Conservation (phyloP, 192 early-diverging fungal genomes). For the Mycoemilia scoparia region DNA sequence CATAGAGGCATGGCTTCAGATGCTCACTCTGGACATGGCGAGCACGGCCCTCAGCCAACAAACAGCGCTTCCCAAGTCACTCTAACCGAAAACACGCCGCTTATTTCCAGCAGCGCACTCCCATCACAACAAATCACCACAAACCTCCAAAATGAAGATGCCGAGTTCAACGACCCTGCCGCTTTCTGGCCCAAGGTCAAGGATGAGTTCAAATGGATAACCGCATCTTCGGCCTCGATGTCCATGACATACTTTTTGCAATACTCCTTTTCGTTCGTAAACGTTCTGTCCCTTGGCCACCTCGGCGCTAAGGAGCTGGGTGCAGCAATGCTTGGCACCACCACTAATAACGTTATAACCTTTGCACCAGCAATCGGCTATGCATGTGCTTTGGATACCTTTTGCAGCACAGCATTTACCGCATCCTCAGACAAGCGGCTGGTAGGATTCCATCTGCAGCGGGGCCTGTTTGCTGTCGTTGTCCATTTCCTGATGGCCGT, state of each 20-base stretch:
- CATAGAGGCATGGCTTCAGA: too few species aligned
- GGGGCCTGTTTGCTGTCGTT: slow-evolving; percentile 55
- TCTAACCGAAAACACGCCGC: too few species aligned
- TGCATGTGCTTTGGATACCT: slow-evolving; percentile 49
- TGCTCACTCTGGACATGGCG: too few species aligned
- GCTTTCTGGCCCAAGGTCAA: slow-evolving; percentile 6
- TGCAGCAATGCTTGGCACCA: slow-evolving; percentile 42
- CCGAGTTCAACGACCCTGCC: slow-evolving; percentile 6
- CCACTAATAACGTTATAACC: slow-evolving; percentile 49
- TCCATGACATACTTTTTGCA: slow-evolving; percentile 43
- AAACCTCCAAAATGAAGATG: slow-evolving; percentile 21
- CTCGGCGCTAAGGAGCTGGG: slow-evolving; percentile 46
- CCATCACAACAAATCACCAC: too few species aligned
- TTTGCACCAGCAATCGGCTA: slow-evolving; percentile 48
- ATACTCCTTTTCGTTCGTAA: slow-evolving; percentile 41
- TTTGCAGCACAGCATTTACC: slow-evolving; percentile 49
- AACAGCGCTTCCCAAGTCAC: too few species aligned
- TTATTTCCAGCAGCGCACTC: too few species aligned
- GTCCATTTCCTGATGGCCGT: slow-evolving; percentile 56
- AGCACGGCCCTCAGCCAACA: too few species aligned
- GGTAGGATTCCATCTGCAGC: slow-evolving; percentile 50
- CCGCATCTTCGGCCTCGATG: slow-evolving; percentile 25
- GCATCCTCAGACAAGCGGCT: slow-evolving; percentile 37
- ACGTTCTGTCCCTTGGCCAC: slow-evolving; percentile 43
- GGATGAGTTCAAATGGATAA: slow-evolving; percentile 17